Percentiles rank a stretch among this genome's conserved stretches.
Conservation (phyloP, 331 rosid genomes). For the Telfairia occidentalis region DNA sequence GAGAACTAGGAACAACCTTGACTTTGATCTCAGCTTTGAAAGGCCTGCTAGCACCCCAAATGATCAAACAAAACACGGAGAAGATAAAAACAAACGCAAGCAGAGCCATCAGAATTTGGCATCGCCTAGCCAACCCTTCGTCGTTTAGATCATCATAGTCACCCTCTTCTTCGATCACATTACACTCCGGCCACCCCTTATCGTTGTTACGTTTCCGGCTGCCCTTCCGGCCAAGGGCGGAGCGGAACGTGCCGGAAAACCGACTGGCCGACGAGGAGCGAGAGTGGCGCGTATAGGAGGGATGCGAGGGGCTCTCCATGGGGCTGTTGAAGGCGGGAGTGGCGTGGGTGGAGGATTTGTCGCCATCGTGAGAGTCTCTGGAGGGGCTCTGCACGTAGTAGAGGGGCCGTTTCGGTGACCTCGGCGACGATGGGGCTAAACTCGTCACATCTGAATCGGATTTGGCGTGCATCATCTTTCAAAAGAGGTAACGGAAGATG, state of each 20-base stretch:
- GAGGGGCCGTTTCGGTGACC: constrained; percentile 51
- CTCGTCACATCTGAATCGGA: constrained; percentile 76
- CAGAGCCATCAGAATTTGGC: constrained; percentile 42
- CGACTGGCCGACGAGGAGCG: constrained; percentile 58
- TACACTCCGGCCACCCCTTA: constrained; percentile 54
- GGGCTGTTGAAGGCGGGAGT: constrained; percentile 51
- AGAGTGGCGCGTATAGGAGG: constrained; percentile 57
- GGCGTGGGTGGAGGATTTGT: constrained; percentile 44
- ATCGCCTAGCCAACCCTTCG: constrained; percentile 33
- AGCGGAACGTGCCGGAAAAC: constrained; percentile 47
- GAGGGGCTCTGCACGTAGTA: constrained; percentile 79
- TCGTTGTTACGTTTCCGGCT: constrained; percentile 27
- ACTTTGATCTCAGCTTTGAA: constrained; percentile 38
- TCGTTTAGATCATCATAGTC: constrained; percentile 31
- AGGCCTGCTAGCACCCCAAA: constrained; percentile 60
- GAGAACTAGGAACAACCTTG: constrained; percentile 33
- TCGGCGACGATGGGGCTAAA: constrained; percentile 42
- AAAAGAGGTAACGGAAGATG: not conserved
- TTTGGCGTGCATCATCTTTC: constrained; percentile 44
- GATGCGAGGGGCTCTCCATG: constrained; percentile 57
- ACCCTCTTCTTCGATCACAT: constrained; percentile 62
- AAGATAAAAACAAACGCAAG: constrained; percentile 41
- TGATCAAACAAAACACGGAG: constrained; percentile 51
- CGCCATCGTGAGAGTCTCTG: constrained; percentile 70
- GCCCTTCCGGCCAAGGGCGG: constrained; percentile 25